Base-by-base conservation (phyloP, 441 rosid species). In the Croton setiger region DNA sequence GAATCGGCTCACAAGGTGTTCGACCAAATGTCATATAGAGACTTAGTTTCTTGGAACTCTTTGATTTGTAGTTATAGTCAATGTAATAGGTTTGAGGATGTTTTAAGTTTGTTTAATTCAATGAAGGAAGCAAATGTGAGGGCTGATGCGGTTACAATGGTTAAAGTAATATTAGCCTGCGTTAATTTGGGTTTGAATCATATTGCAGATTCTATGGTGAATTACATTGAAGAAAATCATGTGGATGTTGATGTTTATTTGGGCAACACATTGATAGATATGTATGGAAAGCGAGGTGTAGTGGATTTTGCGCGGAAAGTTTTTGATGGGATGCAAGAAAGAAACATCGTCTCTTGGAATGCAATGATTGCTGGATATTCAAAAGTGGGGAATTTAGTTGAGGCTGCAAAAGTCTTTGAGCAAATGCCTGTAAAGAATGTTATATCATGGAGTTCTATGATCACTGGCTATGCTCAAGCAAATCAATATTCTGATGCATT, bases 31-130 rank as follows among this genome's bases (percentile, higher is more conserved):
- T 39, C 4, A 6, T 74, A 80, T 0, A 81, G 84, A 73, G 96
- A 89, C 70, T 75, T 87, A 75, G 88, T 89, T 71, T 87, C 88
- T 43, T 89, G 92, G 96, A 89, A 88, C 72, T 83, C 96, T n/a
- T 79, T 89, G 81, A 84, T 87, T 63, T 86, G 86, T 72, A 86
- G 89, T 21, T 83, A 83, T 66, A 71, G 85, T 73, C 82, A 82
- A 57, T 80, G 81, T 64, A 60, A 57, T 47, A 74, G 37, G 78
- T 77, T 35, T 66, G 58, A 62, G 39, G 86, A 86, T 70, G 79
- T 86, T 31, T 72, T 87, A 84, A 67, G 61, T 37, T 77, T 84
- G 57, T 87, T 84, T 63, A 39, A 65, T 53, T 74, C 73, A 20
- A 85, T 89, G 91, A 75, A 58, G 68, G 80, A 69, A 68, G 78